Conservation (phyloP, 768 basidiomycete genomes). For the Fomitopsis pulvina region DNA sequence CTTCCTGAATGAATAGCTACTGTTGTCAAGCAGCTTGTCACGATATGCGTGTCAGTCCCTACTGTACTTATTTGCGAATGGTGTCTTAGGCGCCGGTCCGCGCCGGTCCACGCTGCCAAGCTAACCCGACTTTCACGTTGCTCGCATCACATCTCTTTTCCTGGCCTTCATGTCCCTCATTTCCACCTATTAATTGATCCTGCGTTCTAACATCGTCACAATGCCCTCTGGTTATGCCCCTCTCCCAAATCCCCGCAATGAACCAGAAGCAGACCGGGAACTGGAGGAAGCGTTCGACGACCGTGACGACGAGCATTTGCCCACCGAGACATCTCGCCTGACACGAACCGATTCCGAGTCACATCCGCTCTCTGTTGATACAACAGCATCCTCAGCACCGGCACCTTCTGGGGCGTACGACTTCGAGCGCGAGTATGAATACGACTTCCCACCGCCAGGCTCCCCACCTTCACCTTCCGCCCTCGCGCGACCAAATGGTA, state of each 20-base stretch:
- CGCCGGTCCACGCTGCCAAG: too few species aligned
- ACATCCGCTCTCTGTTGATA: constrained; percentile 25
- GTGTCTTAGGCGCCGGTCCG: too few species aligned
- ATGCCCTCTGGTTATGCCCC: constrained; percentile 51
- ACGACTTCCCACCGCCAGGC: constrained; percentile 65
- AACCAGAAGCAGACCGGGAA: constrained; percentile 47
- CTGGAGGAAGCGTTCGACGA: constrained; percentile 77
- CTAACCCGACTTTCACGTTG: too few species aligned
- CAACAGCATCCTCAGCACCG: constrained; percentile 9
- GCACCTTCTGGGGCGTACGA: constrained; percentile 50
- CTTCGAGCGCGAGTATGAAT: constrained; percentile 76
- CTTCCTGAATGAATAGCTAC: too few species aligned
- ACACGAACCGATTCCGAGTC: constrained; percentile 19
- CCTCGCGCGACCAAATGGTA: constrained; percentile 55
- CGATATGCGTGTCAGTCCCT: too few species aligned
- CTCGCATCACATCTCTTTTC: too few species aligned
- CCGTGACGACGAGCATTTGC: constrained; percentile 25
- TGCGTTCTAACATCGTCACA: constrained; percentile 3
- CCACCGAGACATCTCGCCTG: constrained; percentile 31
- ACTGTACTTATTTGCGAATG: too few species aligned
- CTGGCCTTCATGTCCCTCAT: constrained; percentile 1
- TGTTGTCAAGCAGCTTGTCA: too few species aligned
- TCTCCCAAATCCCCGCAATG: constrained; percentile 40
- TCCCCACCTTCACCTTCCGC: constrained; percentile 62
- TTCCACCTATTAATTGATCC: neutral